These are phyloP conservation scores for Pseudogymnoascus sp. DNA, from an alignment of 2,329 filamentous ascomycete genomes.

Conservation along the genomic window DNA sequence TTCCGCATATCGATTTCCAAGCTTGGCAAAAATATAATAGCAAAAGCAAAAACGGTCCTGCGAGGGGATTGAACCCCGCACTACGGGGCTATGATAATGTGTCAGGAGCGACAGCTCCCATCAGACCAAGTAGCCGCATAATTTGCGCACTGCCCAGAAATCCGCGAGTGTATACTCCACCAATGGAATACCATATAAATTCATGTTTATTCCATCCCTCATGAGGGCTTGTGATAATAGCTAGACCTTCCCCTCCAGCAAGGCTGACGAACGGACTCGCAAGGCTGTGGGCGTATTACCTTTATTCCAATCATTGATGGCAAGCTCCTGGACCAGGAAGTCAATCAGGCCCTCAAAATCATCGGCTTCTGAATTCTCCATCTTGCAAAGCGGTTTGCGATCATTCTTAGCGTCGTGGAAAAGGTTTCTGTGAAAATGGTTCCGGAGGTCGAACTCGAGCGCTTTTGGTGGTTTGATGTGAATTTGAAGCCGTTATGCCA, in stretches of 20 bases:
- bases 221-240: not conserved
- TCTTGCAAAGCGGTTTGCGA: conserved; percentile 3
- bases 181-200: conserved; percentile 5
- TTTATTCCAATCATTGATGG: conserved; percentile 10
- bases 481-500: conserved; percentile 7
- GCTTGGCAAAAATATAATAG: not conserved
- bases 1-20: not conserved
- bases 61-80: conserved; percentile 6
- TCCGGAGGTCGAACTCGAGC: conserved; percentile 10
- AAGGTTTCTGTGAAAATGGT: conserved; percentile 6
- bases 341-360: conserved; percentile 8
- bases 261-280: conserved; percentile 1
- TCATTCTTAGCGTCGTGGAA: conserved; percentile 8
- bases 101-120: conserved; percentile 3
- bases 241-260: not conserved
- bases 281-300: conserved; percentile 10
- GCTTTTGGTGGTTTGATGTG: conserved; percentile 5
- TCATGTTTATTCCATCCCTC: not conserved
- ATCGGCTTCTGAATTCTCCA: conserved; percentile 5
- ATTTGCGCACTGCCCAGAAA: not conserved
- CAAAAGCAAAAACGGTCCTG: conserved; percentile 3
- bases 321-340: conserved; percentile 3
- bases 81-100: conserved; percentile 1
- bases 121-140: not conserved
- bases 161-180: not conserved